Evolutionary conservation across 768 basidiomycete genomes (phyloP), one percentile per base, ranked within the genome.

Genomic region (Mycena chlorophos): DNA sequence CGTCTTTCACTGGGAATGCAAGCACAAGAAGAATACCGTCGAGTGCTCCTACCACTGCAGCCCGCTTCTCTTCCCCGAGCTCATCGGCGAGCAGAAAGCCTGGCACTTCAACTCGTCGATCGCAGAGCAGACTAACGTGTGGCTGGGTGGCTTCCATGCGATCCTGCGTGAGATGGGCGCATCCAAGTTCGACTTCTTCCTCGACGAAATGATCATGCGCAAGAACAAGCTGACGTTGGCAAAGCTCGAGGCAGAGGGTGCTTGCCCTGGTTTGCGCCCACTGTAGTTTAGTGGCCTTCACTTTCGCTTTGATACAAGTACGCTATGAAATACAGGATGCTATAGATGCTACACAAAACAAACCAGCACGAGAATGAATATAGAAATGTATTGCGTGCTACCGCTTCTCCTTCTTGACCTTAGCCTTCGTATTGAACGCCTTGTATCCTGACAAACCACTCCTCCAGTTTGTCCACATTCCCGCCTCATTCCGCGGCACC

Each of bases 1-100:
- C 30, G 69, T 73, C 0, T 77, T 75, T 27, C 76, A 77, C 31
- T 72, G 66, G 62, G 66, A 68, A 14, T 63, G 60, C 17, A 76
- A 76, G 53, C 75, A 76, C 61, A 69, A 64, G 10, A 57, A 66
- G 27, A 56, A 38, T 0, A 65, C 71, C 25, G 51, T 17, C 23
- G 55, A 42, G 17, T 56, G 55, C 28, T 48, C 49, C 3, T 51
- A 51, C 25, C 49, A 56, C 26, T 56, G 55, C 25, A 56, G 51
- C n/a, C 67, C 71, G 0, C 34, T 53, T 0, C 46, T 28, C 0
- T 74, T 50, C 16, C 57, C 58, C 0, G 69, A 73, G 27, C 54
- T 74, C 13, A 5, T 50, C 0, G 39, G 40, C 4, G 54, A 61
- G 25, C 38, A 39, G 34, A 50, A 63, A 4, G 62, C 50, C 8